Evolutionary conservation across 345 rosid species (phyloP).

Genomic region (Salix arbutifolia): DNA sequence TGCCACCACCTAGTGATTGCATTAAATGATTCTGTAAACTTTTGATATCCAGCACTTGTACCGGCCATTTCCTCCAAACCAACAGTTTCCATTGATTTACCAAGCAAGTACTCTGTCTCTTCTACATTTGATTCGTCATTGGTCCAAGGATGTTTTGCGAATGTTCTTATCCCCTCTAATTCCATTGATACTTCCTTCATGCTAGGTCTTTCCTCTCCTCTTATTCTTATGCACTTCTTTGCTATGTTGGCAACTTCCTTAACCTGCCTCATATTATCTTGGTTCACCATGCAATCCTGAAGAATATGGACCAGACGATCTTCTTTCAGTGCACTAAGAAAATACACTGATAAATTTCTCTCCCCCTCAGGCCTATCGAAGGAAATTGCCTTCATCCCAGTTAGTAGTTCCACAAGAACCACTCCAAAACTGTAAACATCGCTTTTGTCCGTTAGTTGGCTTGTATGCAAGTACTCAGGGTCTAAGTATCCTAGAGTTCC

Average conservation of each 20-base stretch:
- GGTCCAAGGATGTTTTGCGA: no score
- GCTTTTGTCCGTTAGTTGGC: background rate
- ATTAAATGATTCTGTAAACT: slow-evolving; percentile 12
- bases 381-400: background rate
- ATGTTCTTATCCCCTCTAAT: background rate
- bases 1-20: background rate
- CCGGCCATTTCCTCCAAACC: background rate
- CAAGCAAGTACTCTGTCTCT: slow-evolving; percentile 19
- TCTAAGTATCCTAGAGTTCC: background rate
- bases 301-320: background rate
- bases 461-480: background rate
- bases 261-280: background rate
- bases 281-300: background rate
- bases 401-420: no score
- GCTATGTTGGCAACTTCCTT: background rate
- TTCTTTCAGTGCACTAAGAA: background rate
- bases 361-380: background rate
- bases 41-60: slow-evolving; percentile 5
- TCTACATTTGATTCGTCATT: slow-evolving; percentile 6
- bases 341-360: background rate
- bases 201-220: background rate
- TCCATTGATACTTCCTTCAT: slow-evolving; percentile 3
- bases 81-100: background rate
- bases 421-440: background rate
- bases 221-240: background rate